Evolutionary conservation across 1,139 yeast genomes (phyloP).

Genomic region (Hanseniaspora gamundiae): DNA sequence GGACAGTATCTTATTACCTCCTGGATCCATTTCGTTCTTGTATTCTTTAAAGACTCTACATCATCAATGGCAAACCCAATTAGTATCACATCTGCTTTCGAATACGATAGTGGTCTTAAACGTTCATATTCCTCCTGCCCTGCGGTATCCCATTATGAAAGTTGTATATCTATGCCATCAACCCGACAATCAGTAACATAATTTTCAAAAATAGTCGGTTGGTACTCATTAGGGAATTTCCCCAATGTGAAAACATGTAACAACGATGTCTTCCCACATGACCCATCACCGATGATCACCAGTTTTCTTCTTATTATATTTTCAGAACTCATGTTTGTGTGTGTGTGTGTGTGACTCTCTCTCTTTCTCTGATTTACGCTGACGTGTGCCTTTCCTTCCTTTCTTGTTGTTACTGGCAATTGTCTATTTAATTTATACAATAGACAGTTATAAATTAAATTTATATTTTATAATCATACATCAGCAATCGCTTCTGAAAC

Average conservation of each 20-base stretch:
- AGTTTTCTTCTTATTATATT: constrained; percentile 52
- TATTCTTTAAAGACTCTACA: constrained; percentile 58
- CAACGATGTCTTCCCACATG: constrained; percentile 87
- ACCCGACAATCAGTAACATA: constrained; percentile 89
- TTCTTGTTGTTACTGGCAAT: too few relatives aligned
- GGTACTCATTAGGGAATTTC: constrained; percentile 67
- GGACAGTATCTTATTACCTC: constrained; percentile 63
- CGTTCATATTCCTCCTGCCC: constrained; percentile 89
- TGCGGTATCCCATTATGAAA: constrained; percentile 94
- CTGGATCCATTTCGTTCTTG: constrained; percentile 58
- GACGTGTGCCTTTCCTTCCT: background rate
- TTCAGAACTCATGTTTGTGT: constrained; percentile 16
- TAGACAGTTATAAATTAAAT: too few relatives aligned
- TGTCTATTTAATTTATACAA: too few relatives aligned
- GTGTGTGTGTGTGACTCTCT: background rate
- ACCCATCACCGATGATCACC: constrained; percentile 92
- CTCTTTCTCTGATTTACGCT: background rate
- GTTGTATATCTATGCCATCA: constrained; percentile 80
- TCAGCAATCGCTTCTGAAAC: too few relatives aligned
- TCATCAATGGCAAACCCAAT: constrained; percentile 63
- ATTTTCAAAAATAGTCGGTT: constrained; percentile 92
- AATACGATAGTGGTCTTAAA: constrained; percentile 59
- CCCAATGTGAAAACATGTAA: constrained; percentile 87
- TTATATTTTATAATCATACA: too few relatives aligned
- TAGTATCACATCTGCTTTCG: constrained; percentile 61